Evolutionary conservation across 495 filamentous ascomycete species (phyloP).

Genomic region (Daldinia loculata): DNA sequence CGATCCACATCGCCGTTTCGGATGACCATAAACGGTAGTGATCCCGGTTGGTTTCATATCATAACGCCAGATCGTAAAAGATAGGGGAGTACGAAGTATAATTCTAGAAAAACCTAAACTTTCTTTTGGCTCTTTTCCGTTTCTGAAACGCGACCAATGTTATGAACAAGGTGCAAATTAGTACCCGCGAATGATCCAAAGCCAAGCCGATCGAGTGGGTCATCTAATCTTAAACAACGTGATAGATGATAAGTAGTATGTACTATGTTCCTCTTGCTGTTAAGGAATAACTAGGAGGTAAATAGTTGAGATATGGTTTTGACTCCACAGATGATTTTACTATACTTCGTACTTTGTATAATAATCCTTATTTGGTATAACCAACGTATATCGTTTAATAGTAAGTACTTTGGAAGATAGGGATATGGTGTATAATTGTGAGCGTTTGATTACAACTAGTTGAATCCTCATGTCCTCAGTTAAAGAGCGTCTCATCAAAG

Average conservation of each 20-base stretch:
- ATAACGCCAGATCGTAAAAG: background rate
- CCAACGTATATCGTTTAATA: too few species aligned
- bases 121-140: background rate
- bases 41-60: background rate
- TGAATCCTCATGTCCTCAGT: background rate
- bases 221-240: slow-evolving; percentile 21
- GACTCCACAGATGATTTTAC: too few species aligned
- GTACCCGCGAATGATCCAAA: background rate
- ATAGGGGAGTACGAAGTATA: background rate
- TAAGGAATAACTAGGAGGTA: too few species aligned
- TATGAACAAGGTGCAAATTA: background rate
- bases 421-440: too few species aligned
- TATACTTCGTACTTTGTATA: too few species aligned
- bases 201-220: slow-evolving; percentile 1
- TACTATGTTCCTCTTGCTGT: too few species aligned
- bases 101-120: slow-evolving; percentile 7
- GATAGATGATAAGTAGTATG: slow-evolving; percentile 9
- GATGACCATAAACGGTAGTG: slow-evolving; percentile 28
- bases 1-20: slow-evolving; percentile 37
- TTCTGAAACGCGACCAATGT: slow-evolving; percentile 7
- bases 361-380: too few species aligned
- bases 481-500: background rate
- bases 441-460: too few species aligned
- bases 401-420: too few species aligned
- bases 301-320: too few species aligned